phyloP scores from a whole-genome alignment of 2,329 filamentous ascomycete genomes.

The Alternaria postmessia region DNA sequence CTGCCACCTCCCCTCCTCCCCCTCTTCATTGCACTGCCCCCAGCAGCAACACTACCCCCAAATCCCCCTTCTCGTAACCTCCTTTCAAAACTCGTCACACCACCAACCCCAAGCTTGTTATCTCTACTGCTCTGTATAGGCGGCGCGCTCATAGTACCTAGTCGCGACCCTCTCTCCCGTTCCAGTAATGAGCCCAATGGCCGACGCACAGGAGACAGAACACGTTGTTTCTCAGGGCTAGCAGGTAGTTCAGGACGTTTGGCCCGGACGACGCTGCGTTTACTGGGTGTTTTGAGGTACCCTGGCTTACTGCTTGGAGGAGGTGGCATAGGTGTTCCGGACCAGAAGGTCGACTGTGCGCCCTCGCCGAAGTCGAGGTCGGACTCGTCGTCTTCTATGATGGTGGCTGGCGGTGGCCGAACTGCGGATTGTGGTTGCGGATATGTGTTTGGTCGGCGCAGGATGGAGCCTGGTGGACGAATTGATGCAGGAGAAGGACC shows the following conservation, averaged over 20 bases:
- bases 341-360: conserved; percentile 32
- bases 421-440: conserved; percentile 25
- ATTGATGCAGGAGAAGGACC: conserved; percentile 12
- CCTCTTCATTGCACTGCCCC: background rate
- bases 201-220: conserved; percentile 11
- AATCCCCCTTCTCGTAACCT: conserved; percentile 44
- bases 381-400: conserved; percentile 28
- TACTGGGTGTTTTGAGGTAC: conserved; percentile 59
- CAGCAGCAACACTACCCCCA: conserved; percentile 21
- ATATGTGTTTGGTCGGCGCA: conserved; percentile 26
- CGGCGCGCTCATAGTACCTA: conserved; percentile 41
- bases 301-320: conserved; percentile 35
- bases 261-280: conserved; percentile 47
- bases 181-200: conserved; percentile 6
- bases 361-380: conserved; percentile 19
- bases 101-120: conserved; percentile 9
- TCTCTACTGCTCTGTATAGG: conserved; percentile 21
- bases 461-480: conserved; percentile 17
- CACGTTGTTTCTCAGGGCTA: conserved; percentile 35
- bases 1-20: background rate
- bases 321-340: conserved; percentile 36
- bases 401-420: conserved; percentile 26
- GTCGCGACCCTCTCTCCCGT: conserved; percentile 15
- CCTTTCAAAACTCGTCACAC: conserved; percentile 45
- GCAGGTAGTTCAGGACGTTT: conserved; percentile 40